phyloP scores from a whole-genome alignment of 768 basidiomycete genomes.

The Lactarius quietus region DNA sequence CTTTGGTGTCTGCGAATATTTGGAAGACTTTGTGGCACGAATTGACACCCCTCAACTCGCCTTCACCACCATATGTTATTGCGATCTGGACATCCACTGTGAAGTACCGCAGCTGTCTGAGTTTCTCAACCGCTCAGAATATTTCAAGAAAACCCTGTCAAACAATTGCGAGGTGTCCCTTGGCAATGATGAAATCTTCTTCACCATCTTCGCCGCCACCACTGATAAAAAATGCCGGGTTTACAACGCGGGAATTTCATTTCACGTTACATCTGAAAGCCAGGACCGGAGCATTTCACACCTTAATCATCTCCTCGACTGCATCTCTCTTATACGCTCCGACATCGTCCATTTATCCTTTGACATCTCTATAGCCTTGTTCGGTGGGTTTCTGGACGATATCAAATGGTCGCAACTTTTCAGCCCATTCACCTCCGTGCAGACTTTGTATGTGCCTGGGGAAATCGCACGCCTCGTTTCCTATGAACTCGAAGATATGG shows the following conservation, averaged over 20 bases:
- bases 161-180: neutral
- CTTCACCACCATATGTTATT: fast-evolving
- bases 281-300: neutral
- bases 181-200: neutral
- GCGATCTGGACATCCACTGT: neutral
- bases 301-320: neutral
- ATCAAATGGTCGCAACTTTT: neutral
- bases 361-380: neutral
- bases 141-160: neutral
- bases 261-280: neutral
- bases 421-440: neutral
- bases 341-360: neutral
- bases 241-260: neutral
- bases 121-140: neutral
- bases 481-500: neutral
- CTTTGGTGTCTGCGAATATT: neutral
- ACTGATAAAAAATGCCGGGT: neutral
- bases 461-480: neutral
- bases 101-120: neutral
- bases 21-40: neutral
- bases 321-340: neutral
- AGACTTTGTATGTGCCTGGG: neutral
- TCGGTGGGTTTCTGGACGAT: neutral
- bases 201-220: neutral
- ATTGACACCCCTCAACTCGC: neutral